These are phyloP conservation scores for Penicillium arizonense DNA, from an alignment of 495 filamentous ascomycete genomes.

Conservation along the genomic window DNA sequence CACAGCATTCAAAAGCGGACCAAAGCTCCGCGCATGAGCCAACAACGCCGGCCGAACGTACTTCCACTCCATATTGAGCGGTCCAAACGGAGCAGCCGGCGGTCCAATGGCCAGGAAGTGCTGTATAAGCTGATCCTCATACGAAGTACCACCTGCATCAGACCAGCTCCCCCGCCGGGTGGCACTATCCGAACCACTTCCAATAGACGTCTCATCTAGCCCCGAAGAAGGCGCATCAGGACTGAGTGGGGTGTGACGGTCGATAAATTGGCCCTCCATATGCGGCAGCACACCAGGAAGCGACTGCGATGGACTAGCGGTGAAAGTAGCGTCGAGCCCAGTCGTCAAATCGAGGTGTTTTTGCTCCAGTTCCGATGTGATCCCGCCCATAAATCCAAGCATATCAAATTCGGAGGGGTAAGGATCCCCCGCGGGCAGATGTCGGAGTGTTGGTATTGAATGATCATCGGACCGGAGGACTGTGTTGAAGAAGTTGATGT, in stretches of 20 bases:
- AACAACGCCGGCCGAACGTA: conserved; percentile 30
- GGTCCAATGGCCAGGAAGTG: conserved; percentile 33
- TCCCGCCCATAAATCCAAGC: conserved; percentile 40
- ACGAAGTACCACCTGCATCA: conserved; percentile 17
- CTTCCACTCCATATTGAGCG: conserved; percentile 36
- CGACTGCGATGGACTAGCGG: conserved; percentile 13
- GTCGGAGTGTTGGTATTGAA: conserved; percentile 11
- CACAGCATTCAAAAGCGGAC: conserved; percentile 29
- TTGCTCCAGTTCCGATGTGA: conserved; percentile 39
- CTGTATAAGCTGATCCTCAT: conserved; percentile 35
- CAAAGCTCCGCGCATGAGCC: conserved; percentile 24
- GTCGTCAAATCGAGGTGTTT: conserved; percentile 37
- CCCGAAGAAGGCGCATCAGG: conserved; percentile 16
- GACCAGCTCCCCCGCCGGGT: conserved; percentile 20
- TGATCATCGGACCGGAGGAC: conserved; percentile 30
- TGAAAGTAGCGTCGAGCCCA: conserved; percentile 17
- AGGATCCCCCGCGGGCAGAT: conserved; percentile 11
- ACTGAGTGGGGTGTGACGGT: conserved; percentile 12
- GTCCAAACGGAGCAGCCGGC: conserved; percentile 37
- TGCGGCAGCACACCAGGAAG: conserved; percentile 1
- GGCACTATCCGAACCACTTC: conserved; percentile 13
- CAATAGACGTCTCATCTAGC: conserved; percentile 15
- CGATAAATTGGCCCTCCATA: conserved; percentile 13
- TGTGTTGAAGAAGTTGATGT: conserved; percentile 35
- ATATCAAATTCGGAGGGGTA: conserved; percentile 33